Evolutionary conservation across 2,329 filamentous ascomycete genomes (phyloP), one percentile per base, ranked within the genome.

Genomic region (Penicillium sp.): DNA sequence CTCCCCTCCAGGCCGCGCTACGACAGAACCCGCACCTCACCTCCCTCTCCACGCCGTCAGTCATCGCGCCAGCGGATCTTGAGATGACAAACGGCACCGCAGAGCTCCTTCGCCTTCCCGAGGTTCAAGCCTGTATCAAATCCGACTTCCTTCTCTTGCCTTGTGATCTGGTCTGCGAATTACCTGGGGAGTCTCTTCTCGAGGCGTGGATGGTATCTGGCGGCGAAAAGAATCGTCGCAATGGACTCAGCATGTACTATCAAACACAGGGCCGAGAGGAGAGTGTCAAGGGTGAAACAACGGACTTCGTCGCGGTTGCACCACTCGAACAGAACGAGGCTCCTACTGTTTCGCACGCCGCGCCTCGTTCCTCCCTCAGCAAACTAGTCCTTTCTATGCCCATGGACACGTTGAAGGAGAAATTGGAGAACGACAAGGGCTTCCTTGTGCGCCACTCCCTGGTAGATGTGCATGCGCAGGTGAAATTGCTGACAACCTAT

Each of bases 121-220:
- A 96, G 70, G 85, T 97, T 41, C 86, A 88, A 67, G 79, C 81
- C n/a, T 81, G 85, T 7, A 84, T 99, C 64, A 91, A 84, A 50
- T 85, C 86, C 11, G 91, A 99, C 74, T 97, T 99, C 67, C 78
- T 97, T 26, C 84, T 97, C 3, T 79, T 99, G 4, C 93, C 94
- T 0, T 99, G 94, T 73, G 94, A 99, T 70, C 79, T 99, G 7
- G 86, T 99, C 36, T 97, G 91, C 70, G 92, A 96, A 67, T 78
- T 97, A 14, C 87, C 89, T 2, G 92, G 91, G 11, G 88, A 91
- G 64, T 84, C 87, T 58, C 79, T 97, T 19, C 76, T 96, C 2
- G 91, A 97, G 71, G 85, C 92, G 56, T 99, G 94, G 91, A 92
- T 97, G 88, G 84, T 92, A 29, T 85, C 80, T 8, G 80, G 81